Conservation (phyloP, 176 grass and related monocot genomes). For the Stipa capillata region DNA sequence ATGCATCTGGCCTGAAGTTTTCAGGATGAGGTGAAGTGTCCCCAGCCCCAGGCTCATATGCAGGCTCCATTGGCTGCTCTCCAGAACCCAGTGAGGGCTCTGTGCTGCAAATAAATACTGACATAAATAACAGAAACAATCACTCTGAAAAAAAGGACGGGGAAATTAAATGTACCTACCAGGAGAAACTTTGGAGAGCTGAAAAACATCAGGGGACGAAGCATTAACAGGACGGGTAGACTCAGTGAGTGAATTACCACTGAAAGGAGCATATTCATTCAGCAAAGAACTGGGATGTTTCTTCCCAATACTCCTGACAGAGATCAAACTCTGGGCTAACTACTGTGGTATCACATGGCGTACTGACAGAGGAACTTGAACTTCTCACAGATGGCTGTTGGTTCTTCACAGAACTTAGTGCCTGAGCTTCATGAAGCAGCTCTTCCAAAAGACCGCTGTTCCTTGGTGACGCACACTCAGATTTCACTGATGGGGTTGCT, state of each 20-base stretch:
- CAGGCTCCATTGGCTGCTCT: conserved; percentile 9
- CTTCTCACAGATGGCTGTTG: conserved; percentile 43
- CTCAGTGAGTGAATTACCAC: conserved; percentile 41
- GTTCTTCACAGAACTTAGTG: conserved; percentile 38
- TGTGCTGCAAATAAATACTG: conserved; percentile 21
- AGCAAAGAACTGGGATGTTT: conserved; percentile 25
- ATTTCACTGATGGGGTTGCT: conserved; percentile 48
- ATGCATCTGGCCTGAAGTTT: conserved; percentile 58
- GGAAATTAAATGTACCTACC: background rate
- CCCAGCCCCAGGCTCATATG: conserved; percentile 22
- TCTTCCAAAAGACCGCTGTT: conserved; percentile 86
- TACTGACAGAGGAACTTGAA: conserved; percentile 56
- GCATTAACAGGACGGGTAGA: conserved; percentile 22
- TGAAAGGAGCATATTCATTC: conserved; percentile 30
- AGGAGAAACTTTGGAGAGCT: conserved; percentile 30
- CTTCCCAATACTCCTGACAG: conserved; percentile 50
- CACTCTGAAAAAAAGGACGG: background rate
- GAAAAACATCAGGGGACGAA: conserved; percentile 25
- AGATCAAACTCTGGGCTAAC: conserved; percentile 45
- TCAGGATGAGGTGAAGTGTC: conserved; percentile 42
- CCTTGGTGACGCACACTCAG: conserved; percentile 38
- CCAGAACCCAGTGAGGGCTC: conserved; percentile 31
- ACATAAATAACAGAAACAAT: background rate
- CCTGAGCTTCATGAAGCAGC: conserved; percentile 61
- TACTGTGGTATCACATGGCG: conserved; percentile 32